Conservation (phyloP, 768 basidiomycete species). For the Psilocybe cyanescens region DNA sequence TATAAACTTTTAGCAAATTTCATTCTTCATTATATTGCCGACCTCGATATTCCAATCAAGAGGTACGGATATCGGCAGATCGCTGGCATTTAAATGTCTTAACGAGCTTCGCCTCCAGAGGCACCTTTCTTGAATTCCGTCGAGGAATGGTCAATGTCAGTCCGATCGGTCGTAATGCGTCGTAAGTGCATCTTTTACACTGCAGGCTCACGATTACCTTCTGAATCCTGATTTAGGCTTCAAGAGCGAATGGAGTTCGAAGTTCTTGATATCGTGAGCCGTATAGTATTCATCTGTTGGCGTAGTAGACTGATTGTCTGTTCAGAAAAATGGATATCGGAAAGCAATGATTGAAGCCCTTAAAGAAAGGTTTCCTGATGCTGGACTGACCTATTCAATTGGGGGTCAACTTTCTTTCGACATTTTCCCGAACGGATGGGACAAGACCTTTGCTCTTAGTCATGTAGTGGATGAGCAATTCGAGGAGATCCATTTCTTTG, state of each 20-base stretch:
- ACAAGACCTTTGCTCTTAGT: constrained; percentile 89
- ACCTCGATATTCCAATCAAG: constrained; percentile 93
- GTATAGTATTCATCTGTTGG: not conserved
- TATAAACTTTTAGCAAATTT: constrained; percentile 94
- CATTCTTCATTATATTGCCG: constrained; percentile 90
- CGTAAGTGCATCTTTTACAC: constrained; percentile 50
- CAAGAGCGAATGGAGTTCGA: constrained; percentile 84
- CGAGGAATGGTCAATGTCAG: constrained; percentile 98
- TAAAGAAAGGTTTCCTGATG: constrained; percentile 80
- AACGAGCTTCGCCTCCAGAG: constrained; percentile 41
- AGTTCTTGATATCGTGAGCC: constrained; percentile 74
- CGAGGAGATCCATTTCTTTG: constrained; percentile 97
- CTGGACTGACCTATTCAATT: constrained; percentile 87
- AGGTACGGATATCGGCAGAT: constrained; percentile 49
- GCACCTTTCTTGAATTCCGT: constrained; percentile 96
- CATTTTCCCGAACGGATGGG: constrained; percentile 91
- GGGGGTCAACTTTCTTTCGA: constrained; percentile 98
- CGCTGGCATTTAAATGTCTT: not conserved
- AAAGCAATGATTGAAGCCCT: constrained; percentile 76
- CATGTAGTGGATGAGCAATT: constrained; percentile 87
- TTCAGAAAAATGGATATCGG: constrained; percentile 66
- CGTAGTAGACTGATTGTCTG: constrained; percentile 28
- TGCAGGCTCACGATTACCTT: not conserved
- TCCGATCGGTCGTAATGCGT: constrained; percentile 94
- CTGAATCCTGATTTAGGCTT: constrained; percentile 45